Base-by-base conservation (phyloP, 1,284 basidiomycete genomes). In the Naganishia sp. region DNA sequence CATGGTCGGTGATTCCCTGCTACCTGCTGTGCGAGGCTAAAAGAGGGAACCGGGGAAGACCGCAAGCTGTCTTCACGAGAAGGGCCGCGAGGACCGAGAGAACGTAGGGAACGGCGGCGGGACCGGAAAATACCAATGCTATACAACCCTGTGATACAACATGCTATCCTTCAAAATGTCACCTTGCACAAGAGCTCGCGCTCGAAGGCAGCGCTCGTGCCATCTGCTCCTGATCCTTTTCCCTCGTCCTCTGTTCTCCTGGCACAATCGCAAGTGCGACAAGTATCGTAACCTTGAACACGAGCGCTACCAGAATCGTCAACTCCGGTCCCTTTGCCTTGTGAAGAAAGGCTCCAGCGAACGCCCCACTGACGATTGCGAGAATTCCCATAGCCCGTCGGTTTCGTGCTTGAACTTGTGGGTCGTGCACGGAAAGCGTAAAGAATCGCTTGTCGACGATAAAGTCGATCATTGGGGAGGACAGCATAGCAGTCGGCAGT, bases 401-500 rank as follows among this genome's bases (percentile, higher is more conserved):
- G 64, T 80, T 80, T 56, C 78, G 70, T 9, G 71, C 67, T 21
- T 47, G 53, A 15, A 67, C 66, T 28, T 46, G 47, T 3, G 58
- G 31, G 43, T 52, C 52, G 28, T 47, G 43, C 18, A 52, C 31
- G 18, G 56, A 54, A 0, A 31, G 31, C 49, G 74, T 63, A 51
- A 77, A 78, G 18, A 80, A 68, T 42, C 76, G 70, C 50, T 72
- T 71, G 65, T 79, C 77, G 3, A 75, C 68, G 18, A 79, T 71
- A 28, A 80, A 71, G 60, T 80, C 79, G 61, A 79, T 76, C 58
- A 77, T 75, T 2, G 74, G 71, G 2, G 72, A 74, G 1, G 78
- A 79, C 65, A 68, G 53, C 67, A 68, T 70, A 5, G 64, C 69
- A 42, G 66, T 68, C 0, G 69, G 65, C 6, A 67, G 55, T n/a